phyloP scores from a whole-genome alignment of 805 yeast genomes.

The Cyberlindnera galapagoensis region DNA sequence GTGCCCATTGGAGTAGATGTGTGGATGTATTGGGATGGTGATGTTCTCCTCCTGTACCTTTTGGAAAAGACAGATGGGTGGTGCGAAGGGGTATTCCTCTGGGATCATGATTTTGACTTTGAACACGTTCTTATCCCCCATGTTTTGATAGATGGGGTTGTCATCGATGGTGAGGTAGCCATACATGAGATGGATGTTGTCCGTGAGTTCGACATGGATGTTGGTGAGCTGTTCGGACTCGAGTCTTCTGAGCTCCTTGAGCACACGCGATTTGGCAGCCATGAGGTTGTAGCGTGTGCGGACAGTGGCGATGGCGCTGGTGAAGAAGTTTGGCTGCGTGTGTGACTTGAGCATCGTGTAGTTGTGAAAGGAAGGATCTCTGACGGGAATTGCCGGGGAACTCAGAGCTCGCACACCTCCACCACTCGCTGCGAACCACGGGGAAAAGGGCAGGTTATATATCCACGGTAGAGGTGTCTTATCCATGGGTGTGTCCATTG shows the following conservation, averaged over 20 bases:
- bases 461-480: too few species aligned
- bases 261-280: constrained; percentile 18
- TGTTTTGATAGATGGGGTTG: constrained; percentile 29
- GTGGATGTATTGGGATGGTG: constrained; percentile 64
- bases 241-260: constrained; percentile 21
- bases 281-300: constrained; percentile 10
- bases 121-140: constrained; percentile 28
- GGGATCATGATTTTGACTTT: constrained; percentile 38
- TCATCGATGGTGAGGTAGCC: constrained; percentile 33
- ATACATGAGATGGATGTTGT: constrained; percentile 27
- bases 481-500: too few species aligned
- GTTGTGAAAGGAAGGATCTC: too few species aligned
- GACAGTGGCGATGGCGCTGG: too few species aligned
- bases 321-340: too few species aligned
- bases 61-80: constrained; percentile 54
- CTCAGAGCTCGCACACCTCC: too few species aligned
- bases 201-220: constrained; percentile 26
- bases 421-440: too few species aligned
- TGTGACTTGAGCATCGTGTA: too few species aligned
- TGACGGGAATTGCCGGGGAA: too few species aligned
- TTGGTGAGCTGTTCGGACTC: constrained; percentile 19
- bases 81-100: constrained; percentile 47
- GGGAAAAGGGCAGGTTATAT: too few species aligned
- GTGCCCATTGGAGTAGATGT: constrained; percentile 69
- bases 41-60: constrained; percentile 7